A percentile compares a stretch with the other conserved stretches of the same genome.
Conservation (phyloP, 2,329 filamentous ascomycete genomes). For the Berkeleyomyces basicola region DNA sequence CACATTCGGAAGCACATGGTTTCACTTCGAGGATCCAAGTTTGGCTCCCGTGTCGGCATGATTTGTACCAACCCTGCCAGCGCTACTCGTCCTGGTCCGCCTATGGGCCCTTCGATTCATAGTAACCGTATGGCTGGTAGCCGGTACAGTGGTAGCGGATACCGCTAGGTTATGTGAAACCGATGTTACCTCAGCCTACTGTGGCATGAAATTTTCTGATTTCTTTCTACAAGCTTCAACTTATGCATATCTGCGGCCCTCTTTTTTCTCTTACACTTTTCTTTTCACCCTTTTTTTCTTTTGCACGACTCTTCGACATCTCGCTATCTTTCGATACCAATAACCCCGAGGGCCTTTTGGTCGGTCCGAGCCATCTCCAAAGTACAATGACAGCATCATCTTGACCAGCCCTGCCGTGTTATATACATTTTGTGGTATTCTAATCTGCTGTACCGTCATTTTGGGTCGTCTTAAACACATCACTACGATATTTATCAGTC, state of each 20-base stretch:
- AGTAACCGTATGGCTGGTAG: conserved; percentile 35
- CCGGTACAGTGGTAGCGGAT: conserved; percentile 37
- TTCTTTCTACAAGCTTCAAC: conserved; percentile 1
- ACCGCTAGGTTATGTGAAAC: conserved; percentile 29
- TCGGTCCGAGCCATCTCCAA: background rate
- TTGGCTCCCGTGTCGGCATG: conserved; percentile 96
- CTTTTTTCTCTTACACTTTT: conserved; percentile 1
- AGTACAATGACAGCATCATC: conserved; percentile 2
- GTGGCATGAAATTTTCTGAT: background rate
- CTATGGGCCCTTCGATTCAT: conserved; percentile 47
- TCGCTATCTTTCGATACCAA: background rate
- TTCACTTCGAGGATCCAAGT: conserved; percentile 92
- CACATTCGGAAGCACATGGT: conserved; percentile 99
- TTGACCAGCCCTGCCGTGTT: background rate
- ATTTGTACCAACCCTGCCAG: conserved; percentile 91
- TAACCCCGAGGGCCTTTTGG: background rate
- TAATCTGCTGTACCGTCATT: conserved; percentile 3
- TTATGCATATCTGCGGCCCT: background rate
- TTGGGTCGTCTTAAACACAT: background rate
- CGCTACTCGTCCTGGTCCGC: conserved; percentile 74
- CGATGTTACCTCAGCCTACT: background rate
- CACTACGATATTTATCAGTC: conserved; percentile 2
- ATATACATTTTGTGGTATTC: conserved; percentile 2
- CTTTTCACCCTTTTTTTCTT: conserved; percentile 1
- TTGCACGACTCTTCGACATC: conserved; percentile 2